Conservation (phyloP, 805 yeast species). For the Isabelozyma pseudorhagii region DNA sequence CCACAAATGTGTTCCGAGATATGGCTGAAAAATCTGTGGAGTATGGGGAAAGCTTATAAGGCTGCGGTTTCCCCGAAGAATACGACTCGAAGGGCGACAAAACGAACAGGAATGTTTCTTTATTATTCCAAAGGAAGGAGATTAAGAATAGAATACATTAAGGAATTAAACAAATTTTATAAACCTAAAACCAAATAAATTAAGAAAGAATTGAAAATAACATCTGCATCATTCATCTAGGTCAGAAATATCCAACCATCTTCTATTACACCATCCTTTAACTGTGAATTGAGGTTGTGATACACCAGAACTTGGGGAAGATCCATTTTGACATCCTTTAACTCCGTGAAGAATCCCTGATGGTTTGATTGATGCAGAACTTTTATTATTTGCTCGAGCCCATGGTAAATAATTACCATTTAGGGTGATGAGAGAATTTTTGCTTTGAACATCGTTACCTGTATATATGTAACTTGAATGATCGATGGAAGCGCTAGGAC, state of each 20-base stretch:
- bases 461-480: slow-evolving; percentile 18
- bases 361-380: slow-evolving; percentile 22
- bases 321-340: slow-evolving; percentile 20
- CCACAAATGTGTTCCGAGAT: not conserved
- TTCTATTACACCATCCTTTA: slow-evolving; percentile 47
- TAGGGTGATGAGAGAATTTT: slow-evolving; percentile 13
- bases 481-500: slow-evolving; percentile 19
- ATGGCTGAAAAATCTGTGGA: not conserved
- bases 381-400: slow-evolving; percentile 6
- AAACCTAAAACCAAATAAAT: not conserved
- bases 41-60: no score
- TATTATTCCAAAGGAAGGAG: not conserved
- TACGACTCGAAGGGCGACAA: no score
- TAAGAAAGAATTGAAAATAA: not conserved
- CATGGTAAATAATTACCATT: slow-evolving; percentile 23
- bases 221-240: not conserved
- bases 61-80: no score
- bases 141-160: not conserved
- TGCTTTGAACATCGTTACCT: slow-evolving; percentile 11
- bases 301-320: slow-evolving; percentile 36
- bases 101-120: not conserved
- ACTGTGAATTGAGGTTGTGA: slow-evolving; percentile 46
- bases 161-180: not conserved
- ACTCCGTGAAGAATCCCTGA: slow-evolving; percentile 29
- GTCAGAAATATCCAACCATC: slow-evolving; percentile 31